phyloP scores from a whole-genome alignment of 2,329 filamentous ascomycete species.

The Davidsoniella virescens region DNA sequence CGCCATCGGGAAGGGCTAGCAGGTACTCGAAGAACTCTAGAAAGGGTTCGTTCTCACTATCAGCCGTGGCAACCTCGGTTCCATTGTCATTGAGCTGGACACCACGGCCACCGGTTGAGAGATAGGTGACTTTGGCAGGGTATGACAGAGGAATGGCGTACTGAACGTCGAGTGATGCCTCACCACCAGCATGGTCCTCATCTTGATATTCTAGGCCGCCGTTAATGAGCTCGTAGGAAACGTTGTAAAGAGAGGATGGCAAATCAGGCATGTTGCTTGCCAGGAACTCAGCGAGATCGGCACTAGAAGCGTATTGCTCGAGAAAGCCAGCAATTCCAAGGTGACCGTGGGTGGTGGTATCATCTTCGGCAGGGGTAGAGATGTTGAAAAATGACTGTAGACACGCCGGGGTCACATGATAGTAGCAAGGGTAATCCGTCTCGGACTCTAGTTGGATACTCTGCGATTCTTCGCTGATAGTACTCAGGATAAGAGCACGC shows the following conservation, averaged over 20 bases:
- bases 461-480: conserved; percentile 14
- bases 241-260: conserved; percentile 23
- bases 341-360: conserved; percentile 17
- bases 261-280: conserved; percentile 22
- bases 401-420: conserved; percentile 24
- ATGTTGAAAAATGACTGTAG: conserved; percentile 31
- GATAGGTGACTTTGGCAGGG: conserved; percentile 29
- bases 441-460: conserved; percentile 3
- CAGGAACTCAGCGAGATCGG: conserved; percentile 27
- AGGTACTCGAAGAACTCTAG: conserved; percentile 36
- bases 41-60: conserved; percentile 38
- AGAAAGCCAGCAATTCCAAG: conserved; percentile 34
- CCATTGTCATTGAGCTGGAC: conserved; percentile 25
- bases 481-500: conserved; percentile 13
- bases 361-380: conserved; percentile 18
- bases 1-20: conserved; percentile 25
- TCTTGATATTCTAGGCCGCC: conserved; percentile 29
- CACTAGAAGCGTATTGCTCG: conserved; percentile 29
- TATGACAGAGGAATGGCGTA: conserved; percentile 30
- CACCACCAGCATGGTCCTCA: conserved; percentile 23
- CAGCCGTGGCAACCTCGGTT: conserved; percentile 18
- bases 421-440: conserved; percentile 18
- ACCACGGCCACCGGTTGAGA: conserved; percentile 29
- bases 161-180: conserved; percentile 33
- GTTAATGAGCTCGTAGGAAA: conserved; percentile 26